phyloP scores from a whole-genome alignment of 768 basidiomycete genomes.

The Dioszegia crocea region DNA sequence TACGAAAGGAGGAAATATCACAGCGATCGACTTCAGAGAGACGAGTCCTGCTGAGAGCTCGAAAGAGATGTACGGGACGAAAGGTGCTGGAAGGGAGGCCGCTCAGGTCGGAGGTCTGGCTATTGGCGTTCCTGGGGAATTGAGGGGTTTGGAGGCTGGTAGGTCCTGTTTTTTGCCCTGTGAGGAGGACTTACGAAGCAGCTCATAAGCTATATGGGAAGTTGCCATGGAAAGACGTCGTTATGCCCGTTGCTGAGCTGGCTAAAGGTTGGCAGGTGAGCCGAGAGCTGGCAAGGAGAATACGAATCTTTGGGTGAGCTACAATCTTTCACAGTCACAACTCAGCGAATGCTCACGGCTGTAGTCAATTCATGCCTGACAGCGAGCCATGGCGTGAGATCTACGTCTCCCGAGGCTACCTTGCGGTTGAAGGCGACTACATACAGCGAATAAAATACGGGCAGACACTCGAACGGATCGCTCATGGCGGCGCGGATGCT shows the following conservation, averaged over 20 bases:
- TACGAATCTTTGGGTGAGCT: conserved; percentile 56
- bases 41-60: conserved; percentile 71
- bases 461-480: conserved; percentile 68
- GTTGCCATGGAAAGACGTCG: conserved; percentile 70
- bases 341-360: not conserved
- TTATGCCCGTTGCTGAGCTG: conserved; percentile 69
- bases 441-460: conserved; percentile 73
- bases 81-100: conserved; percentile 53
- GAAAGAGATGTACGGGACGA: conserved; percentile 66
- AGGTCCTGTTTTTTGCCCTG: conserved; percentile 3
- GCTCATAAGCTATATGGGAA: conserved; percentile 78
- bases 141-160: conserved; percentile 73
- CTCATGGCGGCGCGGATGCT: conserved; percentile 68
- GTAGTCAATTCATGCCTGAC: conserved; percentile 44
- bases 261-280: conserved; percentile 78
- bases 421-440: conserved; percentile 69
- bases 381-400: conserved; percentile 70
- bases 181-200: not conserved
- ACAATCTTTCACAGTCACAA: no score
- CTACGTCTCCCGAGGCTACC: conserved; percentile 70
- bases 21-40: conserved; percentile 79
- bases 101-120: conserved; percentile 73
- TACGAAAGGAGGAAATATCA: conserved; percentile 12
- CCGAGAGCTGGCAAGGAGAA: conserved; percentile 67
- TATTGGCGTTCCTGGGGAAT: conserved; percentile 86